phyloP scores from a whole-genome alignment of 2,329 filamentous ascomycete genomes.

The Akanthomyces muscarius region DNA sequence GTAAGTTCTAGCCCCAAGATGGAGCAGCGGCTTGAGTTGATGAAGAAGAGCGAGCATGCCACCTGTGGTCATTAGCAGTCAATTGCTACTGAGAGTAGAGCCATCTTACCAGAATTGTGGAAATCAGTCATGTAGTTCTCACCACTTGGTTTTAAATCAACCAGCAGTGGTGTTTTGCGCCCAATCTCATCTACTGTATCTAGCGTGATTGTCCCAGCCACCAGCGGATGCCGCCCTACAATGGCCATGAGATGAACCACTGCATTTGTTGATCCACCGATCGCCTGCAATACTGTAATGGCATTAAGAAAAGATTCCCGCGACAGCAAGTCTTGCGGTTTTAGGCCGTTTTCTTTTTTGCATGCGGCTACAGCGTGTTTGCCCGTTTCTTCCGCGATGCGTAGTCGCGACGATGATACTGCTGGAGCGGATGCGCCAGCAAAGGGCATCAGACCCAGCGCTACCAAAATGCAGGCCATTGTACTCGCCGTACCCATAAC shows the following conservation, averaged over 20 bases:
- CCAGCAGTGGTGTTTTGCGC: constrained; percentile 72
- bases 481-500: constrained; percentile 93
- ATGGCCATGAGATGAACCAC: constrained; percentile 86
- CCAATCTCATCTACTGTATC: constrained; percentile 77
- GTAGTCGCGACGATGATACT: constrained; percentile 71
- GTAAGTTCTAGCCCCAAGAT: constrained; percentile 75
- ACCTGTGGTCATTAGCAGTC: constrained; percentile 39
- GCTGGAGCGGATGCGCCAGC: constrained; percentile 76
- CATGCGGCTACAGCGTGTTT: constrained; percentile 64
- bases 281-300: constrained; percentile 78
- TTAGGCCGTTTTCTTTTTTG: constrained; percentile 62
- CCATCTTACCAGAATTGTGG: constrained; percentile 58
- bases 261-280: constrained; percentile 82
- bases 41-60: constrained; percentile 81
- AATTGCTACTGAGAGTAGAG: not conserved
- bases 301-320: constrained; percentile 79
- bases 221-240: constrained; percentile 64
- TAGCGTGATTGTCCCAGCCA: constrained; percentile 61
- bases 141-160: constrained; percentile 81
- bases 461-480: constrained; percentile 81
- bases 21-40: constrained; percentile 68
- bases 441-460: constrained; percentile 75
- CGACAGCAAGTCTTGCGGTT: constrained; percentile 66
- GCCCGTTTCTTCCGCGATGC: constrained; percentile 71
- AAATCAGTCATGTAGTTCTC: constrained; percentile 88